These are phyloP conservation scores for Beauveria medogensis DNA, from an alignment of 2,329 filamentous ascomycete species.

Conservation along the genomic window DNA sequence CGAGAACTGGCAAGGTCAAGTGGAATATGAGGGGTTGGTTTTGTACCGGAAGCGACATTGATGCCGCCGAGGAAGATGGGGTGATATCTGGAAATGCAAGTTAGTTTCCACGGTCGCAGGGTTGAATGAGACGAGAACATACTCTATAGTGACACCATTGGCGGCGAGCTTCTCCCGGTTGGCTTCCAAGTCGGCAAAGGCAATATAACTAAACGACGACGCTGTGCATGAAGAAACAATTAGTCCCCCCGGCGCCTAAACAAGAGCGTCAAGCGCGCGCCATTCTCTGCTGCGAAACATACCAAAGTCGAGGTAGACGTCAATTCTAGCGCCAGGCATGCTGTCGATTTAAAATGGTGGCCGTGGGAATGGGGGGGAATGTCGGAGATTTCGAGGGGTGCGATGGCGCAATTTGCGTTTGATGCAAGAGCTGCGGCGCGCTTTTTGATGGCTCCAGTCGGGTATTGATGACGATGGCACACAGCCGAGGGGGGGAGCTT, in stretches of 20 bases:
- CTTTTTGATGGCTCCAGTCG: background rate
- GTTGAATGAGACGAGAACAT: conserved; percentile 20
- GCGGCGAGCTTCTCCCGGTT: conserved; percentile 46
- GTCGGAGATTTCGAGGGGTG: background rate
- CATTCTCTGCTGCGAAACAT: conserved; percentile 18
- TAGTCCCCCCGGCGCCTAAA: background rate
- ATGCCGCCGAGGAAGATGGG: conserved; percentile 66
- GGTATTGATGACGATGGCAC: background rate
- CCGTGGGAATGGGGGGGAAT: background rate
- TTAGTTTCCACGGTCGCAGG: background rate
- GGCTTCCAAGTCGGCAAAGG: conserved; percentile 48
- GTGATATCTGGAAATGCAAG: conserved; percentile 45
- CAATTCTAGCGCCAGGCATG: conserved; percentile 56
- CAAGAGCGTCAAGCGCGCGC: background rate
- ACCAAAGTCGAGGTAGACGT: conserved; percentile 62
- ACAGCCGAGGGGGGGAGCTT: background rate
- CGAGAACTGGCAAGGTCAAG: background rate
- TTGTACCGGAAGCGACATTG: conserved; percentile 48
- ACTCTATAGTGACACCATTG: conserved; percentile 60
- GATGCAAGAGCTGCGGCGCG: background rate
- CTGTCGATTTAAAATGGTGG: background rate
- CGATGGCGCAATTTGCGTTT: background rate
- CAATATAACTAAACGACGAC: conserved; percentile 54
- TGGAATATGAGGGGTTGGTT: background rate
- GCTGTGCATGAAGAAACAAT: conserved; percentile 33